A percentile compares a stretch with the other conserved stretches of the same genome.
Conservation (phyloP, 78 protist species). For the Dictyostelium purpureum region DNA sequence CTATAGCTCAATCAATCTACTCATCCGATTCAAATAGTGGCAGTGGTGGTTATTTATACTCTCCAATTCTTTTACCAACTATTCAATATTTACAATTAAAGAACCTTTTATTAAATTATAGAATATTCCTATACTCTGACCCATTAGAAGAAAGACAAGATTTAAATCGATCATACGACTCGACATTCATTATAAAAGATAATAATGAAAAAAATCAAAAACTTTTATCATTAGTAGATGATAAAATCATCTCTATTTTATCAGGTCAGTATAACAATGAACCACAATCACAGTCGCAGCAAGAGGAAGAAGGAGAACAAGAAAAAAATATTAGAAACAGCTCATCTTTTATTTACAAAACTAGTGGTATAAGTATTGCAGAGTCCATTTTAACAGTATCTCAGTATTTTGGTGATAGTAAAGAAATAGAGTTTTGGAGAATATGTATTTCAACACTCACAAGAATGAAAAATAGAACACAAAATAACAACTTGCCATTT, state of each 20-base stretch:
- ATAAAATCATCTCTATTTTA: background rate
- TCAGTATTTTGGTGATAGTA: conserved; percentile 69
- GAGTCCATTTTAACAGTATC: conserved; percentile 23
- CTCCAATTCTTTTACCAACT: conserved; percentile 52
- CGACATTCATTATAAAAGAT: background rate
- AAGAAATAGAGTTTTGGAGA: conserved; percentile 57
- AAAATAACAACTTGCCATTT: background rate
- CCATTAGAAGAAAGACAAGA: no score
- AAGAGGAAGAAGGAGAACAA: no score
- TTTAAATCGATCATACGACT: conserved; percentile 11
- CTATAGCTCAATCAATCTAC: background rate
- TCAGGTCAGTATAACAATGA: no score
- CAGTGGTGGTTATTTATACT: conserved; percentile 13
- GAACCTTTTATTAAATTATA: conserved; percentile 8
- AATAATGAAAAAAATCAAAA: conserved; percentile 17
- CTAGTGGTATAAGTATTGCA: background rate
- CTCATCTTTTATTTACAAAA: background rate
- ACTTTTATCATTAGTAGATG: conserved; percentile 30
- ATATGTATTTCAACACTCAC: background rate
- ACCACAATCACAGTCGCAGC: no score
- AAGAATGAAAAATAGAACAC: background rate
- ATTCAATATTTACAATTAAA: background rate
- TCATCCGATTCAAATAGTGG: background rate
- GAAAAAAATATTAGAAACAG: no score
- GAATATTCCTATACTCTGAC: background rate